Base-by-base conservation (phyloP, 202 grass and related monocot genomes). In the Zoysia matrella region DNA sequence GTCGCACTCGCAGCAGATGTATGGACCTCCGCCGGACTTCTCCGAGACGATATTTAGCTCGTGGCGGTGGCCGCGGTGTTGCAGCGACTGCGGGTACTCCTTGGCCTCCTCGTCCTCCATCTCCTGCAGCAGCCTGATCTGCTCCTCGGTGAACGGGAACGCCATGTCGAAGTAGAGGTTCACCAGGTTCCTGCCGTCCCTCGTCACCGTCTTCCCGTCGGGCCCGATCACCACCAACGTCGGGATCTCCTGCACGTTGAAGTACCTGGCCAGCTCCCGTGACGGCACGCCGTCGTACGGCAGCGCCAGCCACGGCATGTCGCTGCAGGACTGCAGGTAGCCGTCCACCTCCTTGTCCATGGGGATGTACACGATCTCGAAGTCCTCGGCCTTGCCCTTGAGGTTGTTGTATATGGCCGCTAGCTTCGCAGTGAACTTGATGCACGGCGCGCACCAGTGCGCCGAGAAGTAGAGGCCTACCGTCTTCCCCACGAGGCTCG, bases 121-220 rank as follows among this genome's bases (percentile, higher is more conserved):
- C 76, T 86, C 88, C 75, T 74, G 88, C 74, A 90, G 85, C 85
- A 55, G 30, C 88, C 85, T 69, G 65, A 88, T 68, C 78, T 78
- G 82, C 70, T 73, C 82, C 7, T 73, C 88, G 1, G 88, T 93
- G 87, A 90, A 93, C 2, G 91, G 91, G 80, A 83, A 93, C 11
- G 88, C 91, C 91, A 90, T 83, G 67, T 93, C 91, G 74, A 89
- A 83, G 79, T 90, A 89, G 74, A 93, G 82, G 88, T 90, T 93
- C 67, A 90, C 82, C 69, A 93, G 82, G 82, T 86, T 93, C 60
- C 88, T 82, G 10, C 91, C 91, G 18, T 90, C 91, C 70, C 79
- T 85, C 18, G 88, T 93, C 73, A 93, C 91, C 57, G 91, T 93
- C 82, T 90, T 93, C 22, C 91, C 91, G 70, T 93, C 91, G 8